Percentiles rank a stretch among this genome's conserved stretches.
Conservation (phyloP, 1,139 yeast genomes). For the Lodderomyces elongisporus region DNA sequence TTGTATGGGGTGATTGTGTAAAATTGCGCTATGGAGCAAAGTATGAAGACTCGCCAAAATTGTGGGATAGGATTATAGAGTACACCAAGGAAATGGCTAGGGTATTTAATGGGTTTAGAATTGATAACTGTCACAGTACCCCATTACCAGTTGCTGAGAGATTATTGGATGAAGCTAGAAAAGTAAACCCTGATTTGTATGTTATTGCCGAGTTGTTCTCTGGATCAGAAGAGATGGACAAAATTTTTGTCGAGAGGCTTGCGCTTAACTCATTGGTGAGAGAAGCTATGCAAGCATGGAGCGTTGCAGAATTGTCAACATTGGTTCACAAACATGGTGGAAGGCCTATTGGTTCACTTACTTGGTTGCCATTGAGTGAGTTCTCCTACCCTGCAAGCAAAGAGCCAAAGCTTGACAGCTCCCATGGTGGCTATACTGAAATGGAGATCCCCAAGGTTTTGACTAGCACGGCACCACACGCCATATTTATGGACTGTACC, state of each 20-base stretch:
- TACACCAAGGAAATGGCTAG: constrained; percentile 74
- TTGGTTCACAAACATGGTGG: constrained; percentile 93
- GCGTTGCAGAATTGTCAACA: constrained; percentile 78
- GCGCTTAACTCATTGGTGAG: constrained; percentile 86
- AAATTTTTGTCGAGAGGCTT: constrained; percentile 80
- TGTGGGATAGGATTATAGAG: constrained; percentile 84
- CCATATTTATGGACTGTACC: constrained; percentile 95
- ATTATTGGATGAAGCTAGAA: constrained; percentile 82
- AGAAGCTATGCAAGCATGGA: constrained; percentile 97
- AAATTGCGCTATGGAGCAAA: constrained; percentile 78
- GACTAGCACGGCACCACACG: constrained; percentile 73
- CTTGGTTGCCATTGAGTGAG: constrained; percentile 69
- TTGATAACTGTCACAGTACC: constrained; percentile 94
- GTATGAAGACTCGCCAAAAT: constrained; percentile 77
- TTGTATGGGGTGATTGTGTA: constrained; percentile 97
- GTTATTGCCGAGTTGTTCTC: constrained; percentile 93
- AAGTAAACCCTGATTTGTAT: constrained; percentile 76
- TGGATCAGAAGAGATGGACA: constrained; percentile 89
- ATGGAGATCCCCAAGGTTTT: constrained; percentile 62
- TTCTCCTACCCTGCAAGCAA: constrained; percentile 58
- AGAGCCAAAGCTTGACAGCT: constrained; percentile 30
- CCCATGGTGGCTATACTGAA: constrained; percentile 43
- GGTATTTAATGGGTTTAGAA: constrained; percentile 80
- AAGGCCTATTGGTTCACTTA: constrained; percentile 86
- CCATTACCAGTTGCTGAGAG: constrained; percentile 93